Percentiles rank a stretch among this genome's conserved stretches.
phyloP scores from a whole-genome alignment of 345 rosid species.

The Lepidium aucheri region DNA sequence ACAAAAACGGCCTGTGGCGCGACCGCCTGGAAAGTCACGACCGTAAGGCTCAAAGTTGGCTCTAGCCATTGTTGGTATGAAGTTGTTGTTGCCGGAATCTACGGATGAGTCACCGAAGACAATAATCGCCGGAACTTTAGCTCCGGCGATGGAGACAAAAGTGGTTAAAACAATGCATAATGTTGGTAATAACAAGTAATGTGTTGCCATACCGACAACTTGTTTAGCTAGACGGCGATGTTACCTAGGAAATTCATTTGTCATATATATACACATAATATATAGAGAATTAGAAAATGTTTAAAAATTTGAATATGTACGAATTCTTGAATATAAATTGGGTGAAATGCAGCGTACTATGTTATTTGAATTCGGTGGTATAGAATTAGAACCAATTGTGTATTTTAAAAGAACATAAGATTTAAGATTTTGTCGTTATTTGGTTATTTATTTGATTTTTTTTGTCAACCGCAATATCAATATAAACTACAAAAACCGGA shows the following conservation, averaged over 20 bases:
- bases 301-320: background rate
- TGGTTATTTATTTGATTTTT: too few relatives aligned
- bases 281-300: background rate
- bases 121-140: conserved; percentile 45
- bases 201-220: conserved; percentile 18
- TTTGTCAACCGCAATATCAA: too few relatives aligned
- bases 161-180: conserved; percentile 11
- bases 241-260: conserved; percentile 11
- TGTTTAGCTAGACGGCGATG: conserved; percentile 19
- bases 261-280: conserved; percentile 7
- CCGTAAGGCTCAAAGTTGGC: conserved; percentile 58
- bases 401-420: background rate
- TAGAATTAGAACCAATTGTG: background rate
- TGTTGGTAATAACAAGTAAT: background rate
- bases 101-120: conserved; percentile 67
- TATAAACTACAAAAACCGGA: too few relatives aligned
- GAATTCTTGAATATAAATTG: background rate
- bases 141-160: conserved; percentile 17
- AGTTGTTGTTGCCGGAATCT: conserved; percentile 58
- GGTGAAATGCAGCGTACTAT: conserved; percentile 3
- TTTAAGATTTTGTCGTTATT: conserved; percentile 9
- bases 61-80: conserved; percentile 40
- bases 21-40: conserved; percentile 44
- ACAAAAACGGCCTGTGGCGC: conserved; percentile 52
- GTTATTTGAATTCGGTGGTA: conserved; percentile 22